Base-by-base conservation (phyloP, 2,329 filamentous ascomycete genomes). In the Thielaviopsis punctulata region DNA sequence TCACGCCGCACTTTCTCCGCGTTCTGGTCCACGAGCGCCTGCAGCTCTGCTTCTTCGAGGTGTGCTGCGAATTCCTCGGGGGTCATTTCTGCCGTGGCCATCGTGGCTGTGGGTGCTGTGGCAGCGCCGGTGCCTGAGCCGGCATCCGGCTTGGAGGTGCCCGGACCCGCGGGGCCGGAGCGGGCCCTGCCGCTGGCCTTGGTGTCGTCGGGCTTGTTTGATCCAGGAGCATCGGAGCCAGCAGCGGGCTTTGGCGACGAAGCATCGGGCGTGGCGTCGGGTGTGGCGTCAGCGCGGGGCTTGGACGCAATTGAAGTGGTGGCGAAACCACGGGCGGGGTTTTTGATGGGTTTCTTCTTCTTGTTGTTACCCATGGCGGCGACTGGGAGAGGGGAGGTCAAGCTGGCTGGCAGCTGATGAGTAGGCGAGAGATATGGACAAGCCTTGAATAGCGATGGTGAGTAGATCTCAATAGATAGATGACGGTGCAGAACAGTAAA, bases 321-420 rank as follows among this genome's bases (percentile, higher is more conserved):
- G 58, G 90, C 87, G 68, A 95, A 94, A 18, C 89, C 92, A 65
- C 92, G 77, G 39, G 88, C 87, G 55, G 89, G 86, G 66, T 95
- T 96, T 23, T 79, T 77, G 52, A 84, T 75, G 76, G 95, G 96
- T 73, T 87, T 93, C 71, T 95, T 95, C 70, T 94, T 95, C 67
- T 86, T 80, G 55, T 90, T 27, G 7, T 39, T 24, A 27, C 19
- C 24, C 23, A 30, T 48, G 24, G 46, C 24, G 19, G 59, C 81
- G 80, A 64, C 72, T 62, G 55, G 71, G 90, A 53, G 84, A 93
- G 68, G 30, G n/a, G 30, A 36, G n/a, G 4, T 36, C n/a, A 15
- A 15, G 25, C n/a, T n/a, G n/a, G n/a, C n/a, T n/a, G n/a, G n/a
- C 30, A 36, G 30, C 30, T 36, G 30, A 9, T 15, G n/a, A 36